Conservation (phyloP, 1,284 basidiomycete species). For the Trichosporon coremiiforme region DNA sequence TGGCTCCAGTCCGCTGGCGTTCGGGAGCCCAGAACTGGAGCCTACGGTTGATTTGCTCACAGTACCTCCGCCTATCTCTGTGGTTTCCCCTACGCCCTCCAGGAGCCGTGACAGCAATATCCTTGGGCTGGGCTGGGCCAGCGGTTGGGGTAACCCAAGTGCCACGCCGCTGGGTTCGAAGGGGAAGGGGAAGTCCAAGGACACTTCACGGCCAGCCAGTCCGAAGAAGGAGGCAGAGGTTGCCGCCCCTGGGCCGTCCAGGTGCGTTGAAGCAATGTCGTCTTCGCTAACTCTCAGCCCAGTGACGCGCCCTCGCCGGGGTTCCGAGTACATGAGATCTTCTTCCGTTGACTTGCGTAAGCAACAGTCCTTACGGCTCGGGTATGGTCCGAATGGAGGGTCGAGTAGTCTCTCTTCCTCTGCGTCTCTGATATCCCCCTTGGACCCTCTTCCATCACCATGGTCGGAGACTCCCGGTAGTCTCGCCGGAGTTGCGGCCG, state of each 20-base stretch:
- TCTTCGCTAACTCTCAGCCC: no score
- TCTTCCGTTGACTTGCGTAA: conserved; percentile 41
- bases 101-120: conserved; percentile 40
- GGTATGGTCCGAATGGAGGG: conserved; percentile 25
- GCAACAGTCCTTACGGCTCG: conserved; percentile 36
- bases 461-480: conserved; percentile 41
- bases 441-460: conserved; percentile 55
- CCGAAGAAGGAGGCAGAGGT: conserved; percentile 31
- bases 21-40: conserved; percentile 45
- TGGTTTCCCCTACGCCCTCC: conserved; percentile 24
- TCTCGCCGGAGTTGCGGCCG: not conserved
- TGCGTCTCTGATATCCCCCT: conserved; percentile 54
- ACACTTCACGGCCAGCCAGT: conserved; percentile 38
- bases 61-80: conserved; percentile 30
- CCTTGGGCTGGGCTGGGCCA: conserved; percentile 46
- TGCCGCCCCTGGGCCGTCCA: not conserved
- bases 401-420: conserved; percentile 45
- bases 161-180: conserved; percentile 31
- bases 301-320: conserved; percentile 42
- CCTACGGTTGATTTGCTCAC: conserved; percentile 29
- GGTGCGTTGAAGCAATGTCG: no score
- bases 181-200: conserved; percentile 45
- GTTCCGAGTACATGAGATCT: conserved; percentile 50
- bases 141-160: conserved; percentile 36
- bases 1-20: conserved; percentile 42